Evolutionary conservation across 495 filamentous ascomycete species (phyloP).

Genomic region (Xylaria curta): DNA sequence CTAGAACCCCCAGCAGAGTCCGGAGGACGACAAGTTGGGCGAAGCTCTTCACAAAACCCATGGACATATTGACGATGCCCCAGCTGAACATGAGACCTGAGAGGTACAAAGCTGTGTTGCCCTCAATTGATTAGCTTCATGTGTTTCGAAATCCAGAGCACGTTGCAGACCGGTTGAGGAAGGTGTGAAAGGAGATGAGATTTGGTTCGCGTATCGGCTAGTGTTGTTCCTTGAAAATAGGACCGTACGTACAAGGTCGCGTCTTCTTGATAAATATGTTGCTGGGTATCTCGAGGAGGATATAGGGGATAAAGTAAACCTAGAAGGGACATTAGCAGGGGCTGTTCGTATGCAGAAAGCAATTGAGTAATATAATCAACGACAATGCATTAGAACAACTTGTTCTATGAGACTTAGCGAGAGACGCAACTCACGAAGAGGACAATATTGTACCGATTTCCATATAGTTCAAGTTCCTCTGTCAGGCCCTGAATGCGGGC

Average conservation of each 20-base stretch:
- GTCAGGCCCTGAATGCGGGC: conserved; percentile 66
- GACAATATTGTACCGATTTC: conserved; percentile 65
- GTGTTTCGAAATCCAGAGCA: too few relatives aligned
- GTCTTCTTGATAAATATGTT: conserved; percentile 62
- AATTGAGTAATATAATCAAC: not conserved
- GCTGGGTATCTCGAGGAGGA: conserved; percentile 65
- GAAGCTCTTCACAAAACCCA: conserved; percentile 58
- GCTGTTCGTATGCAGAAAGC: not conserved
- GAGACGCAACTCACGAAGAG: conserved; percentile 53
- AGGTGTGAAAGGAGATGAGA: not conserved
- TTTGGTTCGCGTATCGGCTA: not conserved
- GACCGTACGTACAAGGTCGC: conserved; percentile 20
- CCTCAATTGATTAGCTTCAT: not conserved
- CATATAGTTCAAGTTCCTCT: conserved; percentile 62
- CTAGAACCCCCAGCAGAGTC: conserved; percentile 64
- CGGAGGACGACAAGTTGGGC: conserved; percentile 61
- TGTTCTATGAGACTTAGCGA: not conserved
- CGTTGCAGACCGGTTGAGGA: too few relatives aligned
- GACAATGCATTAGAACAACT: not conserved
- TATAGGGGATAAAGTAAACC: conserved; percentile 69
- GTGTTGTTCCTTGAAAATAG: not conserved
- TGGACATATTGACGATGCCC: conserved; percentile 61
- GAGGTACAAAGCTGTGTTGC: conserved; percentile 56
- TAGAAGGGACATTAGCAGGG: conserved; percentile 8
- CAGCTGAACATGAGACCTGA: conserved; percentile 61